A percentile compares a stretch with the other conserved stretches of the same genome.
Evolutionary conservation across 2,329 filamentous ascomycete species (phyloP).

Genomic region (Arthroderma uncinatum): DNA sequence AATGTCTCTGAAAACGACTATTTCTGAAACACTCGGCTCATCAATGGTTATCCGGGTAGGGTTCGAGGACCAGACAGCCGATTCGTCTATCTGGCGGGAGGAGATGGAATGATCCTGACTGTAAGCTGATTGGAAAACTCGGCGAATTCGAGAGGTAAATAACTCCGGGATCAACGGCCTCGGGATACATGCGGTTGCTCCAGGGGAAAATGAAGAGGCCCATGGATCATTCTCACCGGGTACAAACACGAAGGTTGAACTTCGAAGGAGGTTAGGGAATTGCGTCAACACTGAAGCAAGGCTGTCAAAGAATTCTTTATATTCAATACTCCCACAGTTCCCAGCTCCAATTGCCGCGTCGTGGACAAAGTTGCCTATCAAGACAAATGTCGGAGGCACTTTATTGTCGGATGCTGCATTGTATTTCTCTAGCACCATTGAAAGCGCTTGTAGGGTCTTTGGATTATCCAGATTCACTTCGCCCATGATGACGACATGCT

Average conservation of each 20-base stretch:
- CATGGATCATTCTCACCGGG: slow-evolving; percentile 97
- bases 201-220: slow-evolving; percentile 63
- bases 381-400: slow-evolving; percentile 65
- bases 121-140: slow-evolving; percentile 60
- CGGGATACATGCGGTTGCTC: slow-evolving; percentile 37
- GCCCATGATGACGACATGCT: slow-evolving; percentile 62
- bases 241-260: slow-evolving; percentile 79
- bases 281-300: slow-evolving; percentile 73
- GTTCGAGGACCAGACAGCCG: slow-evolving; percentile 81
- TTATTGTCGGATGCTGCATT: slow-evolving; percentile 51
- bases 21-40: slow-evolving; percentile 56
- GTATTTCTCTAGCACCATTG: slow-evolving; percentile 66
- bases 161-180: slow-evolving; percentile 60
- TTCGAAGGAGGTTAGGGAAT: slow-evolving; percentile 67
- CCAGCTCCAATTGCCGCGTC: slow-evolving; percentile 54
- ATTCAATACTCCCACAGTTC: slow-evolving; percentile 79
- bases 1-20: slow-evolving; percentile 80
- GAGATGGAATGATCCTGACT: slow-evolving; percentile 40
- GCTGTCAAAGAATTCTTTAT: slow-evolving; percentile 90
- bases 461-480: slow-evolving; percentile 81
- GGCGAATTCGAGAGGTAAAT: slow-evolving; percentile 77
- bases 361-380: slow-evolving; percentile 72
- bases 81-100: slow-evolving; percentile 21
- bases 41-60: slow-evolving; percentile 74
- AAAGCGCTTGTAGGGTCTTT: slow-evolving; percentile 66